Evolutionary conservation across 129 eudicot species (phyloP).

Genomic region (Scalesia atractyloides): DNA sequence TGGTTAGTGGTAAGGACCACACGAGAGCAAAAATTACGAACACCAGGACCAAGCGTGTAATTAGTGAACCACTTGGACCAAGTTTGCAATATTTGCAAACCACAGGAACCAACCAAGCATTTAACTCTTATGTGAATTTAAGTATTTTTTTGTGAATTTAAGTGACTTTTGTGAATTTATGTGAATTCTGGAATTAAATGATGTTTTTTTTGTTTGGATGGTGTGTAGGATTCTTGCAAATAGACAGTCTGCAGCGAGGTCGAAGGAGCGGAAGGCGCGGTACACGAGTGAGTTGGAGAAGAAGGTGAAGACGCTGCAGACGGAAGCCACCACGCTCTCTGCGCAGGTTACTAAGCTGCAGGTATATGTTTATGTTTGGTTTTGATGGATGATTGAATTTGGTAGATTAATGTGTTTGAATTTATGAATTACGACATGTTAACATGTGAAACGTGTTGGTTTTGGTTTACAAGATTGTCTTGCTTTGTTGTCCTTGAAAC

Average conservation of each 20-base stretch:
- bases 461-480: background rate
- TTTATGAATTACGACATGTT: background rate
- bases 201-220: background rate
- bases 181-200: background rate
- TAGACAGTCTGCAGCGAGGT: constrained; percentile 93
- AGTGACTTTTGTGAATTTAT: background rate
- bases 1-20: no score
- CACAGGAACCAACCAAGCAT: no score
- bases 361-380: constrained; percentile 37
- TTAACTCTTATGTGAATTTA: no score
- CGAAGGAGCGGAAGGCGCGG: constrained; percentile 74
- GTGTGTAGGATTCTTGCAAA: constrained; percentile 82
- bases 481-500: background rate
- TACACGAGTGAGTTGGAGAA: constrained; percentile 83
- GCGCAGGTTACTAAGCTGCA: constrained; percentile 83
- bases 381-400: background rate
- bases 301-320: constrained; percentile 90
- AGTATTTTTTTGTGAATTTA: background rate
- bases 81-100: no score
- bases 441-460: background rate
- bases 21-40: no score
- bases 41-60: no score
- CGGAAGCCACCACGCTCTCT: constrained; percentile 83
- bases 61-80: no score
- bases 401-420: background rate